Evolutionary conservation across 306 rosid species (phyloP).

Genomic region (Canavalia gladiata): DNA sequence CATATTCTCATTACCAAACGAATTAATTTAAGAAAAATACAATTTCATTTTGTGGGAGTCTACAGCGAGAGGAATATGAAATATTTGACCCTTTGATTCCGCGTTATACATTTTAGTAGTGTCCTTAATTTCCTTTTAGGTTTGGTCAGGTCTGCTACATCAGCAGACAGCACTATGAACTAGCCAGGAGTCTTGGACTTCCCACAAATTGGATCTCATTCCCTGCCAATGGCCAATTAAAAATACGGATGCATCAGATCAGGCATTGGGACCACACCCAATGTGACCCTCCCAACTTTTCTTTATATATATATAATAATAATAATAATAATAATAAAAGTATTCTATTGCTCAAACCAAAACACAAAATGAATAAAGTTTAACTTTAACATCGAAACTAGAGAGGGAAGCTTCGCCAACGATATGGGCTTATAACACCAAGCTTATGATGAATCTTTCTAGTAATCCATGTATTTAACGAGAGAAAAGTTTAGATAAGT

Average conservation of each 20-base stretch:
- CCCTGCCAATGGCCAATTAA: too few relatives aligned
- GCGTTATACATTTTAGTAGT: neutral
- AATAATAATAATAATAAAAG: too few relatives aligned
- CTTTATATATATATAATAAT: too few relatives aligned
- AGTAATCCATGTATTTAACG: too few relatives aligned
- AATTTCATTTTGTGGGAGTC: conserved; percentile 6
- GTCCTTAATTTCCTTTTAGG: neutral
- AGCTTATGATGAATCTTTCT: neutral
- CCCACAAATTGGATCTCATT: too few relatives aligned
- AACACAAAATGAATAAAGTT: neutral
- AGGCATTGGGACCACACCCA: too few relatives aligned
- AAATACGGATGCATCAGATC: too few relatives aligned
- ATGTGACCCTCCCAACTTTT: too few relatives aligned
- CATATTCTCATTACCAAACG: conserved; percentile 21
- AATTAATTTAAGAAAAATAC: conserved; percentile 24
- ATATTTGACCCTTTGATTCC: conserved; percentile 21
- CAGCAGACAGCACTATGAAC: neutral
- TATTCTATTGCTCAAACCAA: neutral
- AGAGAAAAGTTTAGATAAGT: too few relatives aligned
- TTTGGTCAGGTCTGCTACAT: conserved; percentile 3
- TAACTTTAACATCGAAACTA: neutral
- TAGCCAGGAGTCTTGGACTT: too few relatives aligned
- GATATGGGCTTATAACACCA: neutral
- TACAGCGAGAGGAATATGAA: conserved; percentile 36
- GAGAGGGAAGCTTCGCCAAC: conserved; percentile 4